A percentile compares a stretch with the other conserved stretches of the same genome.
These are phyloP conservation scores for Picochlorum sp. DNA, from an alignment of 139 green algal genomes.

Conservation along the genomic window DNA sequence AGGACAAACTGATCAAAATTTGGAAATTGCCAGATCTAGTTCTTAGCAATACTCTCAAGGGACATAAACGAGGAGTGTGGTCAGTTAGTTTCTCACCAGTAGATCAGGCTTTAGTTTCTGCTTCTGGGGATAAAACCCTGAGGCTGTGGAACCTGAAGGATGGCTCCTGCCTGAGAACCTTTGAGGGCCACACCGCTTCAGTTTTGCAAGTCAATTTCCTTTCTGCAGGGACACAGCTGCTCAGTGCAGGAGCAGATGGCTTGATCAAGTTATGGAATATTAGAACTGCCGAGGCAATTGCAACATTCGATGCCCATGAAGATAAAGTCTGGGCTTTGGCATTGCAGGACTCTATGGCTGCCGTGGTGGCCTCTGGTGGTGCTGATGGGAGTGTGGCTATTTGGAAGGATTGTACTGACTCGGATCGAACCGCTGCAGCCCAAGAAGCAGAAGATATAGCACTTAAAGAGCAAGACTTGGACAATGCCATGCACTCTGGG, in stretches of 20 bases:
- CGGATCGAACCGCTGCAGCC: constrained; percentile 37
- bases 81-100: constrained; percentile 78
- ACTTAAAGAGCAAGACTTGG: constrained; percentile 62
- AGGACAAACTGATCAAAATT: constrained; percentile 76
- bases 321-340: constrained; percentile 80
- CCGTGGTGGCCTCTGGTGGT: constrained; percentile 56
- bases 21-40: constrained; percentile 77
- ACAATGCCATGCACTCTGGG: constrained; percentile 63
- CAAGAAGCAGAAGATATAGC: constrained; percentile 34
- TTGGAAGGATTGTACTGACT: constrained; percentile 69
- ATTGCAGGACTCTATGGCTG: constrained; percentile 5
- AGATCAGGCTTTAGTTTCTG: constrained; percentile 51
- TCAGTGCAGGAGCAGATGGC: constrained; percentile 78
- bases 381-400: constrained; percentile 65
- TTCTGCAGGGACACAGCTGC: constrained; percentile 65
- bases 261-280: constrained; percentile 92
- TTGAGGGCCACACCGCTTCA: constrained; percentile 82
- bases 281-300: constrained; percentile 53
- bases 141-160: constrained; percentile 79
- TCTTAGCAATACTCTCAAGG: constrained; percentile 37
- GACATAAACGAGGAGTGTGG: constrained; percentile 93
- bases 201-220: constrained; percentile 75
- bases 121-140: constrained; percentile 71
- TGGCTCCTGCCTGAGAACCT: constrained; percentile 73
- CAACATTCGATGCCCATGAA: constrained; percentile 88